Evolutionary conservation across 2,329 filamentous ascomycete genomes (phyloP).

Genomic region (Corinectria fuckeliana): DNA sequence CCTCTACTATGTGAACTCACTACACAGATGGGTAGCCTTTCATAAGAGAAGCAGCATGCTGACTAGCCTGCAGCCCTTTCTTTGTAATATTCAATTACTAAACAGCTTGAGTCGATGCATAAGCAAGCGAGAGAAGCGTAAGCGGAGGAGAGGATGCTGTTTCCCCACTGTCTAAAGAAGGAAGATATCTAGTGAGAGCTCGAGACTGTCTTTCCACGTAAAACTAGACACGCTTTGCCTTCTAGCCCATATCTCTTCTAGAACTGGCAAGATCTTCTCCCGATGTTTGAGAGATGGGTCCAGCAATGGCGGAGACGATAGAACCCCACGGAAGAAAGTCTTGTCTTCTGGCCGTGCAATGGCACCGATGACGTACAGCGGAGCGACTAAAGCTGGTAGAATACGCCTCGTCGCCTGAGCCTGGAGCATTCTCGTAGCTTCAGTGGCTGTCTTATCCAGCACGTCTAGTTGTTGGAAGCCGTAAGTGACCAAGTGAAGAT

Average conservation of each 20-base stretch:
- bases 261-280: neutral
- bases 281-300: constrained; percentile 4
- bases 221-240: neutral
- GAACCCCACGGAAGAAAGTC: neutral
- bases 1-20: neutral
- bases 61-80: neutral
- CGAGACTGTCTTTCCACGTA: neutral
- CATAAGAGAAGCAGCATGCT: neutral
- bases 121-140: neutral
- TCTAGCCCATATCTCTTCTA: constrained; percentile 3
- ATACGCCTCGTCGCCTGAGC: neutral
- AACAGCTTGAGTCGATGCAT: neutral
- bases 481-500: constrained; percentile 1
- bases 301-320: neutral
- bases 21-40: neutral
- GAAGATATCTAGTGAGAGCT: neutral
- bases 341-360: neutral
- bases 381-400: neutral
- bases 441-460: neutral
- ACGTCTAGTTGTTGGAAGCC: neutral
- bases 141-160: neutral
- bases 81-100: neutral
- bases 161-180: neutral
- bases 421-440: neutral
- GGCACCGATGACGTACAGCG: neutral